phyloP scores from a whole-genome alignment of 768 basidiomycete genomes.

The Sporobolomyces pararoseus region DNA sequence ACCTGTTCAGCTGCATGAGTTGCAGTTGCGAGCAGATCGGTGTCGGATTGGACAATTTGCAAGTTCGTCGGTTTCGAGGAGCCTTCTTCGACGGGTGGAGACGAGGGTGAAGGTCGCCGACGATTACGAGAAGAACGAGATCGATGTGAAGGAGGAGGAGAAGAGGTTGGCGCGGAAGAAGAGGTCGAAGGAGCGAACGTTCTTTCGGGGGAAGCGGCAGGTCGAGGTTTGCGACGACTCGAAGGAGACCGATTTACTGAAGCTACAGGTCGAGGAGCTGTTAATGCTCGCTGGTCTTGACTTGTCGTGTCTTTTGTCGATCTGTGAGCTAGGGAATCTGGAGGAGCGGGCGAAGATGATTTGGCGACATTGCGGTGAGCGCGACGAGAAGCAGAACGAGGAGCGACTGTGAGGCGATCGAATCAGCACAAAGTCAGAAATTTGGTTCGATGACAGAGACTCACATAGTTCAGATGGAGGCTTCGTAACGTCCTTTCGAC shows the following conservation, averaged over 20 bases:
- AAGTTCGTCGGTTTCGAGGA: too few species aligned
- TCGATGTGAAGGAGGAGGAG: background rate
- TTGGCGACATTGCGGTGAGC: background rate
- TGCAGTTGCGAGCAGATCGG: background rate
- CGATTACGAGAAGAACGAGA: slow-evolving; percentile 1
- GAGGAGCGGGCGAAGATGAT: background rate
- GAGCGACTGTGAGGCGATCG: background rate
- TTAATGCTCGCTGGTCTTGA: background rate
- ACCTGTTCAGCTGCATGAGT: slow-evolving; percentile 7
- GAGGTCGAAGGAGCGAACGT: background rate
- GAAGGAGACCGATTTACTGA: background rate
- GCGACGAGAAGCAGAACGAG: slow-evolving; percentile 1
- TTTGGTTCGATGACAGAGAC: background rate
- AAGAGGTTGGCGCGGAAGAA: background rate
- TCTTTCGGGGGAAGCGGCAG: too few species aligned
- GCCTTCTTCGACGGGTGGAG: too few species aligned
- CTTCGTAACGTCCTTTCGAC: background rate
- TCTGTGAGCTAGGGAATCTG: background rate
- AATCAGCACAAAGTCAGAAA: background rate
- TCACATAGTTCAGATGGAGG: background rate
- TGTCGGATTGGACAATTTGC: background rate
- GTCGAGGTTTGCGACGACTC: slow-evolving; percentile 10
- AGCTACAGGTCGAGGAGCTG: background rate
- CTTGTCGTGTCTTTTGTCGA: background rate
- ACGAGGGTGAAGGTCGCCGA: background rate